Conservation (phyloP, 2,329 filamentous ascomycete species). For the Epichloe sp. region DNA sequence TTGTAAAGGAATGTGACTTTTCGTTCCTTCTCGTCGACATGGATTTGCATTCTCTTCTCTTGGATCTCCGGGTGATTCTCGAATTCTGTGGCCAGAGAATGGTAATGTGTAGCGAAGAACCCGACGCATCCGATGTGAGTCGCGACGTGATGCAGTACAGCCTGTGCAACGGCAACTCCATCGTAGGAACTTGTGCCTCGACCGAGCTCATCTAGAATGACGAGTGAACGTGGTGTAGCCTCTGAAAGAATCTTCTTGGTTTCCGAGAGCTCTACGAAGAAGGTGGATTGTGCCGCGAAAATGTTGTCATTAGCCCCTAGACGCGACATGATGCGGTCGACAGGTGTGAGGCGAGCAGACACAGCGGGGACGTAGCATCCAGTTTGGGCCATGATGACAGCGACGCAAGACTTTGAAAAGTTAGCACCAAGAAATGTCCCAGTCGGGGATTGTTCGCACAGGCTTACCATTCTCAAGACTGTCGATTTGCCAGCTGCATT, state of each 20-base stretch:
- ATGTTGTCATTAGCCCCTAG: constrained; percentile 98
- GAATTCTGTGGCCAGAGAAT: constrained; percentile 85
- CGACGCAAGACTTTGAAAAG: constrained; percentile 63
- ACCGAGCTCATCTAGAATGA: constrained; percentile 93
- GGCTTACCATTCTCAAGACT: constrained; percentile 74
- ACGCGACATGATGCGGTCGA: constrained; percentile 97
- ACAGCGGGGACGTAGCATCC: constrained; percentile 82
- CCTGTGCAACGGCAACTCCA: constrained; percentile 89
- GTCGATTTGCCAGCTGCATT: constrained; percentile 98
- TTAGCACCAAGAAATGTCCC: neutral
- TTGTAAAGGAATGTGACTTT: constrained; percentile 96
- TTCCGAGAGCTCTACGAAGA: constrained; percentile 94
- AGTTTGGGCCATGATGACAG: constrained; percentile 94
- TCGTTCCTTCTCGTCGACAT: constrained; percentile 72
- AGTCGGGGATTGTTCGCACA: neutral
- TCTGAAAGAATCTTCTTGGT: constrained; percentile 97
- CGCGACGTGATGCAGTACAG: constrained; percentile 91
- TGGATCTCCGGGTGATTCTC: constrained; percentile 76
- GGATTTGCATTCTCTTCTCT: constrained; percentile 83
- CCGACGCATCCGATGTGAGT: constrained; percentile 86
- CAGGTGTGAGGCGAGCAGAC: constrained; percentile 72
- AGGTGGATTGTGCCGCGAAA: constrained; percentile 92
- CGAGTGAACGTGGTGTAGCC: constrained; percentile 83
- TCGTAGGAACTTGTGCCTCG: constrained; percentile 93
- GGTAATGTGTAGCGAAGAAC: constrained; percentile 97